Percentiles rank a stretch among this genome's conserved stretches.
Evolutionary conservation across 2,329 filamentous ascomycete genomes (phyloP).

Genomic region (Pseudocercospora musae): DNA sequence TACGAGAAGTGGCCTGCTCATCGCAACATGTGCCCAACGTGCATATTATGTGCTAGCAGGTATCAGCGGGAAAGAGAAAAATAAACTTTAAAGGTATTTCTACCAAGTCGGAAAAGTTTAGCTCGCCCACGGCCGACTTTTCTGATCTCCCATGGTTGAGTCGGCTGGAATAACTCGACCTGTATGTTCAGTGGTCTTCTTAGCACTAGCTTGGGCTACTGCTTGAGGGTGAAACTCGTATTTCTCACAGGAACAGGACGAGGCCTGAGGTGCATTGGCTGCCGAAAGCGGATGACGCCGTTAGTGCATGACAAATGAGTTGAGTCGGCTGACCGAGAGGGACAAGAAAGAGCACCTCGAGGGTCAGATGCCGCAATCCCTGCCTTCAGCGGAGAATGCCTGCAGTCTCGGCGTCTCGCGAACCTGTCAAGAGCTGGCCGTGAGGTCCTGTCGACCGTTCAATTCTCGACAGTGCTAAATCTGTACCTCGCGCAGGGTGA

Average conservation of each 20-base stretch:
- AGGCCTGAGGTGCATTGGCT: not conserved
- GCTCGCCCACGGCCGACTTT: too few species aligned
- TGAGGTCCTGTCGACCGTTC: not conserved
- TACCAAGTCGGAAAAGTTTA: not conserved
- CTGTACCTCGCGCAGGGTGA: too few species aligned
- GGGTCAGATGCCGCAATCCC: not conserved
- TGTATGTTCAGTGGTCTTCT: too few species aligned
- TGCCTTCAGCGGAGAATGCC: not conserved
- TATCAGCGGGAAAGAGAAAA: not conserved
- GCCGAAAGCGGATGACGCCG: not conserved
- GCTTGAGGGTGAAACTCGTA: too few species aligned
- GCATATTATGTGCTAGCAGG: constrained; percentile 34
- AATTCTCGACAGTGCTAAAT: too few species aligned
- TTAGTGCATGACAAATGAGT: not conserved
- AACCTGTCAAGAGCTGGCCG: too few species aligned
- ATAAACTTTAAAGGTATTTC: not conserved
- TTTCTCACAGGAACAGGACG: too few species aligned
- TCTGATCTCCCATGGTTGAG: too few species aligned
- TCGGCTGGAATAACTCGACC: too few species aligned
- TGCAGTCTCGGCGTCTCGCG: not conserved
- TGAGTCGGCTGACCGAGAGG: not conserved
- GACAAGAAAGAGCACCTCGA: not conserved
- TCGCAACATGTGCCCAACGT: constrained; percentile 75
- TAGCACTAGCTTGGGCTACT: too few species aligned
- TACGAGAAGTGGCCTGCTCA: constrained; percentile 62